A percentile compares a stretch with the other conserved stretches of the same genome.
phyloP scores from a whole-genome alignment of 495 filamentous ascomycete species.

The Achaetomiella virescens region DNA sequence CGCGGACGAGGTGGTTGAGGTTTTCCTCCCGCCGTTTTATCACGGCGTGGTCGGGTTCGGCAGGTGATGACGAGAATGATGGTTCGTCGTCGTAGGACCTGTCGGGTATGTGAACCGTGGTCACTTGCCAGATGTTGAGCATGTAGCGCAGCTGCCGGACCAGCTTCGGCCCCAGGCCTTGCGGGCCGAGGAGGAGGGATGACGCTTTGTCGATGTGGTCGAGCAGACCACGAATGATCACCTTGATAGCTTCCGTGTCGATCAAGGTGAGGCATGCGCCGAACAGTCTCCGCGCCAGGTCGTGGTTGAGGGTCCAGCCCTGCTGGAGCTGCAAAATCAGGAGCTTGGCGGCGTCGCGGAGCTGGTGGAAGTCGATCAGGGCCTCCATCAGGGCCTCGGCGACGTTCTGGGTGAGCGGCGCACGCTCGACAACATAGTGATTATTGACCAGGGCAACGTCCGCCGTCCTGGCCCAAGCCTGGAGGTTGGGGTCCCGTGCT shows the following conservation, averaged over 20 bases:
- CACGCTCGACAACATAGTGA: conserved; percentile 27
- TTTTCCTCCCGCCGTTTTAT: not conserved
- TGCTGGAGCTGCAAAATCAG: conserved; percentile 31
- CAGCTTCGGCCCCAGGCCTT: not conserved
- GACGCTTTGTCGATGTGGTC: conserved; percentile 20
- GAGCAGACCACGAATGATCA: conserved; percentile 25
- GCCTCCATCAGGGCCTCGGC: conserved; percentile 35
- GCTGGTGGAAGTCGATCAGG: conserved; percentile 31
- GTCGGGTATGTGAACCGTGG: not conserved
- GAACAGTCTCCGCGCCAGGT: conserved; percentile 31
- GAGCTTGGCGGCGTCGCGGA: conserved; percentile 30
- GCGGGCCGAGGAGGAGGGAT: conserved; percentile 11
- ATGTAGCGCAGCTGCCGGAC: conserved; percentile 12
- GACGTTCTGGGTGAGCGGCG: conserved; percentile 18
- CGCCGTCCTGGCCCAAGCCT: conserved; percentile 14
- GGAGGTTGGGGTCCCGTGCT: not conserved
- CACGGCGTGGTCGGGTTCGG: no score
- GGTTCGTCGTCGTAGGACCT: not conserved
- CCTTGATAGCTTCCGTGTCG: conserved; percentile 23
- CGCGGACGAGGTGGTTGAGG: conserved; percentile 9
- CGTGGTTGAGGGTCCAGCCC: conserved; percentile 14
- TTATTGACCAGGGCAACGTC: conserved; percentile 10
- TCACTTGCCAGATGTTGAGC: conserved; percentile 8
- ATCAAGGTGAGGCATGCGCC: conserved; percentile 23
- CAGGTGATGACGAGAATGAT: not conserved